A percentile compares a stretch with the other conserved stretches of the same genome.
Evolutionary conservation across 2,329 filamentous ascomycete genomes (phyloP).

Genomic region (Fusarium sp.): DNA sequence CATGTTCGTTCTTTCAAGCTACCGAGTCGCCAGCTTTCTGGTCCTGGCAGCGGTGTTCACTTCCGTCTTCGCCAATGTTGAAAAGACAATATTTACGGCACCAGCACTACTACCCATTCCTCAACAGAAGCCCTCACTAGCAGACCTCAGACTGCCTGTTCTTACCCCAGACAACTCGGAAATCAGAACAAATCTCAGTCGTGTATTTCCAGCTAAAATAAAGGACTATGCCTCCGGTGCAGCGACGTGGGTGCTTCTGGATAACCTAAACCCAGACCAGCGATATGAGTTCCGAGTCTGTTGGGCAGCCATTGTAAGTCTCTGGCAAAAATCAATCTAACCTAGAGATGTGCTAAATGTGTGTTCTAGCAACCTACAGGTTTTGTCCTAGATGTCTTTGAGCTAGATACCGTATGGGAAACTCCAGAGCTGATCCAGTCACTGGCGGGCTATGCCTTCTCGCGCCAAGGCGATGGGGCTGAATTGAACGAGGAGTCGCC

Average conservation of each 20-base stretch:
- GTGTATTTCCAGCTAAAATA: constrained; percentile 71
- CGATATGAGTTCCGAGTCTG: constrained; percentile 93
- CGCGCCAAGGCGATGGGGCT: constrained; percentile 53
- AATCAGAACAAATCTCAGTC: constrained; percentile 72
- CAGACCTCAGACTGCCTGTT: constrained; percentile 71
- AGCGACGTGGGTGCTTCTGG: constrained; percentile 82
- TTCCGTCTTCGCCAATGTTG: constrained; percentile 74
- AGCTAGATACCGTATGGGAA: constrained; percentile 69
- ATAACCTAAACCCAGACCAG: constrained; percentile 73
- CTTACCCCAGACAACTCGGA: constrained; percentile 68
- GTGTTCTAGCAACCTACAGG: constrained; percentile 81
- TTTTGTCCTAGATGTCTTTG: constrained; percentile 76
- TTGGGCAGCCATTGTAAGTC: constrained; percentile 89
- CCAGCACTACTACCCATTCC: constrained; percentile 69
- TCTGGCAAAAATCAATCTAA: not conserved
- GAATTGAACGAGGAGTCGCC: constrained; percentile 7
- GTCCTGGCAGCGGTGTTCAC: constrained; percentile 23
- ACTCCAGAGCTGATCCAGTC: constrained; percentile 72
- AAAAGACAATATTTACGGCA: constrained; percentile 89
- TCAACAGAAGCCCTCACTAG: constrained; percentile 47
- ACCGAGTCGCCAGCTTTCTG: constrained; percentile 1
- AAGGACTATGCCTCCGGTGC: constrained; percentile 61
- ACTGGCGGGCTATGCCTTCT: constrained; percentile 69
- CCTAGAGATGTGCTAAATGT: constrained; percentile 12
- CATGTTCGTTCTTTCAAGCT: constrained; percentile 15